Conservation (phyloP, 2,329 filamentous ascomycete genomes). For the Epichloe sp. region DNA sequence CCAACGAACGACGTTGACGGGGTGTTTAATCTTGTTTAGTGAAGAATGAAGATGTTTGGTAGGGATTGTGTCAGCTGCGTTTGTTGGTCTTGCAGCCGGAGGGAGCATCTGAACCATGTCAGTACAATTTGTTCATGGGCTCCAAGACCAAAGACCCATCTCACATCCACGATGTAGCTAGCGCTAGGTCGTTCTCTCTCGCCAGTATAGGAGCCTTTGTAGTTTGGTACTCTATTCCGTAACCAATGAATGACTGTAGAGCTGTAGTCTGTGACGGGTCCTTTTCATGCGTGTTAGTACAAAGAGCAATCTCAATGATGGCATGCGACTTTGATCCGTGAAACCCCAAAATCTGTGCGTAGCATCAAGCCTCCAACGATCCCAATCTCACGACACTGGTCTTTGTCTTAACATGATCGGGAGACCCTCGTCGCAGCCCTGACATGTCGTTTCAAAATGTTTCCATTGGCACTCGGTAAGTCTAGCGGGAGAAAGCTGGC, state of each 20-base stretch:
- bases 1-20: slow-evolving; percentile 94
- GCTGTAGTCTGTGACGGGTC: slow-evolving; percentile 86
- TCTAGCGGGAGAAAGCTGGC: slow-evolving; percentile 1
- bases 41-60: slow-evolving; percentile 97
- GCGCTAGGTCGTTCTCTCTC: slow-evolving; percentile 75
- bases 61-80: slow-evolving; percentile 75
- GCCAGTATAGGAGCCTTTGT: slow-evolving; percentile 55
- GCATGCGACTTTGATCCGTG: no score
- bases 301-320: not conserved
- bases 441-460: not conserved
- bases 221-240: slow-evolving; percentile 57
- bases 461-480: not conserved
- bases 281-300: slow-evolving; percentile 29
- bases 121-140: slow-evolving; percentile 4
- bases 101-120: slow-evolving; percentile 58
- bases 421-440: not conserved
- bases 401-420: not conserved
- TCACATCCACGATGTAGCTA: slow-evolving; percentile 80
- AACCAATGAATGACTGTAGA: slow-evolving; percentile 87
- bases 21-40: slow-evolving; percentile 94
- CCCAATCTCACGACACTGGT: not conserved
- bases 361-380: not conserved
- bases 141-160: not conserved
- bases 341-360: no score
- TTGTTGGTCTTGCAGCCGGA: slow-evolving; percentile 60